Evolutionary conservation across 345 rosid species (phyloP).

Genomic region (Hibiscus syriacus): DNA sequence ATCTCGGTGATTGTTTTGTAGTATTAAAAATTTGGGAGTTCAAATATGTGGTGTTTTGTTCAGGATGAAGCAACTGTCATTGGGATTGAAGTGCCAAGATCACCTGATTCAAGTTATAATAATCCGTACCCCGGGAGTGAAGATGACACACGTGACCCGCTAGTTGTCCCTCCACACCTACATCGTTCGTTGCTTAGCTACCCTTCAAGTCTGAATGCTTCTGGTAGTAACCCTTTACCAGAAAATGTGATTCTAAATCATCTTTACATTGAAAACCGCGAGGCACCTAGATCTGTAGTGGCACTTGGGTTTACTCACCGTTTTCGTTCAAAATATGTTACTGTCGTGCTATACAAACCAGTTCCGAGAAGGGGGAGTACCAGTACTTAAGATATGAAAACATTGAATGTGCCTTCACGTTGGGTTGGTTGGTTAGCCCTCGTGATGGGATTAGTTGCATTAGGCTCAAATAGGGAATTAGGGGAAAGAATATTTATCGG

Average conservation of each 20-base stretch:
- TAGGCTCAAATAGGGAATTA: conserved; percentile 15
- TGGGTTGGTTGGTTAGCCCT: conserved; percentile 10
- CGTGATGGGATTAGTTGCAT: conserved; percentile 14
- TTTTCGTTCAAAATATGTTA: conserved; percentile 76
- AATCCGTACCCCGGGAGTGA: conserved; percentile 50
- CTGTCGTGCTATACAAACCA: conserved; percentile 89
- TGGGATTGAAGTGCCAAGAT: conserved; percentile 85
- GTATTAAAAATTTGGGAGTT: conserved; percentile 1
- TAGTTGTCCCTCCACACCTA: conserved; percentile 70
- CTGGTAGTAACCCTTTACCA: conserved; percentile 46
- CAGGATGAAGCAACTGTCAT: conserved; percentile 76
- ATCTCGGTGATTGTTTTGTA: conserved; percentile 7
- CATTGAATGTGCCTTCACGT: background rate
- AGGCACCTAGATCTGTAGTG: conserved; percentile 75
- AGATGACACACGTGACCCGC: conserved; percentile 92
- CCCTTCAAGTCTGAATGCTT: conserved; percentile 40
- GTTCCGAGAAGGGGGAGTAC: conserved; percentile 62
- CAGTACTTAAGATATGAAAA: conserved; percentile 35
- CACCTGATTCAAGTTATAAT: conserved; percentile 93
- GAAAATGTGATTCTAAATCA: conserved; percentile 74
- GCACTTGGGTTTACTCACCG: conserved; percentile 95
- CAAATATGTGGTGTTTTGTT: conserved; percentile 9
- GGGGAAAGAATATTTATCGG: conserved; percentile 14
- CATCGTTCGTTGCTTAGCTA: conserved; percentile 54
- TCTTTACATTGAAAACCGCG: conserved; percentile 81